Conservation (phyloP, 2,329 filamentous ascomycete genomes). For the Monilinia fructigena region DNA sequence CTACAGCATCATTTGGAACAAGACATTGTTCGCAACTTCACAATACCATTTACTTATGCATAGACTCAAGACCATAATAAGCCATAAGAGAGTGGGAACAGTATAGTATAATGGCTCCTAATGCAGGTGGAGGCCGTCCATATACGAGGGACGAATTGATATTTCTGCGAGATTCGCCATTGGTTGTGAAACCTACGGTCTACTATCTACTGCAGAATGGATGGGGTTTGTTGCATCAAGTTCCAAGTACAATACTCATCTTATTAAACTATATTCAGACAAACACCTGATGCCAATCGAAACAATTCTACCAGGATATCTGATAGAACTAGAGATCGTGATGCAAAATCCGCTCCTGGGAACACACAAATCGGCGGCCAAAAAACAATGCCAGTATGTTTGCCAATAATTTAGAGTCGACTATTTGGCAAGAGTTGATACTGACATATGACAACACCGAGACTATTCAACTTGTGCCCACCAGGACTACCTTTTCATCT, state of each 20-base stretch:
- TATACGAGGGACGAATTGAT: conserved; percentile 78
- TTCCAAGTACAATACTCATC: background rate
- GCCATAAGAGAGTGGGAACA: background rate
- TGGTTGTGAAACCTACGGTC: conserved; percentile 70
- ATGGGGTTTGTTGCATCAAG: conserved; percentile 68
- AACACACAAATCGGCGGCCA: conserved; percentile 49
- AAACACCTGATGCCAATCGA: conserved; percentile 37
- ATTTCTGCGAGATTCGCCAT: conserved; percentile 73
- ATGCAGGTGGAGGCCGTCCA: conserved; percentile 29
- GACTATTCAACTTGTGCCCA: conserved; percentile 82
- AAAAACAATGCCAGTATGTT: conserved; percentile 55
- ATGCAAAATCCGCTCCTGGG: conserved; percentile 36
- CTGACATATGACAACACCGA: conserved; percentile 55
- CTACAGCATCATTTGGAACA: background rate
- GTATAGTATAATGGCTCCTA: conserved; percentile 36
- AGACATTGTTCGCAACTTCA: background rate
- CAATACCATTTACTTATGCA: background rate
- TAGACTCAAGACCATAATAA: background rate
- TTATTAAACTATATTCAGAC: conserved; percentile 34
- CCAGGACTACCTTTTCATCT: conserved; percentile 79
- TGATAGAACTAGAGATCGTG: conserved; percentile 49
- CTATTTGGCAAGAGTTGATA: conserved; percentile 27
- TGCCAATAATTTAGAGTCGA: conserved; percentile 12
- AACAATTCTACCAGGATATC: conserved; percentile 40
- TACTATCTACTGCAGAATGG: conserved; percentile 90